These are phyloP conservation scores for Colletotrichum melonis DNA, from an alignment of 2,329 filamentous ascomycete genomes.

Conservation along the genomic window DNA sequence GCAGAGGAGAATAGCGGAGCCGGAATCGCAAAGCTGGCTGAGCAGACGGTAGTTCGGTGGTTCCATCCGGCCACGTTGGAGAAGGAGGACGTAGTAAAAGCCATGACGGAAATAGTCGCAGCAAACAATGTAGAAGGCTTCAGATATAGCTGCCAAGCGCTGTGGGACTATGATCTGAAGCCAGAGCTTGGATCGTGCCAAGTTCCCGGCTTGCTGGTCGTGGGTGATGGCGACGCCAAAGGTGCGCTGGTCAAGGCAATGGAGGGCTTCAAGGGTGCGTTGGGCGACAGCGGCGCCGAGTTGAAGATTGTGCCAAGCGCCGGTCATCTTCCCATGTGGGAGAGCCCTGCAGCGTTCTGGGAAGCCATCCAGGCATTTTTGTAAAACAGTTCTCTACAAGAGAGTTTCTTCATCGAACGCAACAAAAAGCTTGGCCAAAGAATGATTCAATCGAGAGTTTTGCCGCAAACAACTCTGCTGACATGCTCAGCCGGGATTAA, in stretches of 20 bases:
- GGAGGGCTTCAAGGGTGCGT: constrained; percentile 73
- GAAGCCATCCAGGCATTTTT: constrained; percentile 70
- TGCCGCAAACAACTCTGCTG: neutral
- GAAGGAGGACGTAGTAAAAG: constrained; percentile 59
- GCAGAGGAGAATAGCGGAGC: constrained; percentile 67
- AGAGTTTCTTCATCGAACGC: neutral
- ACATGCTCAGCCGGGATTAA: neutral
- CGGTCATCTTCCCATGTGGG: constrained; percentile 88
- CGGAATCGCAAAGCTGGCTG: constrained; percentile 75
- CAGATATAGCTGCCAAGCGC: constrained; percentile 72
- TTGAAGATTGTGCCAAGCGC: constrained; percentile 75
- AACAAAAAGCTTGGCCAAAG: neutral
- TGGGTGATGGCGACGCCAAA: constrained; percentile 77
- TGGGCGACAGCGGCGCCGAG: constrained; percentile 66
- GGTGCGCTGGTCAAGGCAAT: constrained; percentile 81
- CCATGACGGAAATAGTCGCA: constrained; percentile 76
- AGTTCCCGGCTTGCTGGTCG: constrained; percentile 75
- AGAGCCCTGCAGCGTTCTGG: constrained; percentile 77
- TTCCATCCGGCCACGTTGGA: constrained; percentile 70
- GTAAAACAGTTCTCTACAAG: constrained; percentile 38
- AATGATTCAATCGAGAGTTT: constrained; percentile 4
- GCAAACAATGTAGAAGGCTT: constrained; percentile 79
- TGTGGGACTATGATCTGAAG: constrained; percentile 78
- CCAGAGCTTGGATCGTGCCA: constrained; percentile 62
- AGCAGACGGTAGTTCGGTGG: constrained; percentile 80